A percentile compares a stretch with the other conserved stretches of the same genome.
Conservation (phyloP, 2,329 filamentous ascomycete species). For the Cryphonectria radicalis region DNA sequence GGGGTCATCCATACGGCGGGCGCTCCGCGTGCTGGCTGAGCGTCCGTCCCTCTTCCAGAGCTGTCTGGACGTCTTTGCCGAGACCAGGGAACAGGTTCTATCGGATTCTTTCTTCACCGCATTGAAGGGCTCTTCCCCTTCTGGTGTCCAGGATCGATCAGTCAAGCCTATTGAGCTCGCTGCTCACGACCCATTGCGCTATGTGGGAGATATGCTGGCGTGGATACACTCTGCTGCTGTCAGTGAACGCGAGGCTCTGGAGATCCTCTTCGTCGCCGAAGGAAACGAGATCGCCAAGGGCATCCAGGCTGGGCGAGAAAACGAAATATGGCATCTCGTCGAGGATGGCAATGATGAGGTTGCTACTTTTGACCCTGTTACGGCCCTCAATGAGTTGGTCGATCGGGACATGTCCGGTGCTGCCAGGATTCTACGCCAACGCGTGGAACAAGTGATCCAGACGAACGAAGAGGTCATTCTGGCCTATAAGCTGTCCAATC, state of each 20-base stretch:
- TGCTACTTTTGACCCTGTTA: slow-evolving; percentile 74
- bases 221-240: slow-evolving; percentile 96
- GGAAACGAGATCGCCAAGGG: slow-evolving; percentile 86
- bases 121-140: slow-evolving; percentile 71
- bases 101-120: slow-evolving; percentile 90
- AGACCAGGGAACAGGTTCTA: slow-evolving; percentile 83
- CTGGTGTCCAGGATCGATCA: slow-evolving; percentile 60
- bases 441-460: slow-evolving; percentile 89
- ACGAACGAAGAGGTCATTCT: slow-evolving; percentile 88
- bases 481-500: slow-evolving; percentile 87
- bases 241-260: slow-evolving; percentile 89
- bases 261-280: slow-evolving; percentile 88
- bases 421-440: slow-evolving; percentile 80
- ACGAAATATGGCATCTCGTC: slow-evolving; percentile 79
- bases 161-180: slow-evolving; percentile 92
- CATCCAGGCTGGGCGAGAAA: slow-evolving; percentile 77
- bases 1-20: slow-evolving; percentile 79
- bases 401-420: slow-evolving; percentile 84
- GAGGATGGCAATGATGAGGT: slow-evolving; percentile 57
- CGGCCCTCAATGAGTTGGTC: slow-evolving; percentile 83
- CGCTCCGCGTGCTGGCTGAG: slow-evolving; percentile 85
- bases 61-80: slow-evolving; percentile 90
- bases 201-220: slow-evolving; percentile 95
- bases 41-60: slow-evolving; percentile 89
- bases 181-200: slow-evolving; percentile 88